Conservation (phyloP, 2,329 filamentous ascomycete species). For the Pseudocercospora cruenta region DNA sequence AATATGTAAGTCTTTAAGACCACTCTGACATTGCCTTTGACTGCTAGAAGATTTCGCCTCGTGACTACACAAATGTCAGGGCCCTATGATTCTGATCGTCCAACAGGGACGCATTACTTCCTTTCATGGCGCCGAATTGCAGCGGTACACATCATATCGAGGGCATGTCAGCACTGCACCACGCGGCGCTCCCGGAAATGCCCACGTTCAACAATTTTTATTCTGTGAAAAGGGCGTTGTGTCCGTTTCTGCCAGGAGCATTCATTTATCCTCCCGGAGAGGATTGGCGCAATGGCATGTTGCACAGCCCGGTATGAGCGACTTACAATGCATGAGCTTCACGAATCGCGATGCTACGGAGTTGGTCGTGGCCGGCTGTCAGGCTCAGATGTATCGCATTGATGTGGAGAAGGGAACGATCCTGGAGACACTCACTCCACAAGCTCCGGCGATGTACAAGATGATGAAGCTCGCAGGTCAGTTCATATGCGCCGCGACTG, state of each 20-base stretch:
- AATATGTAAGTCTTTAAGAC: conserved; percentile 66
- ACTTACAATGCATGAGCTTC: conserved; percentile 93
- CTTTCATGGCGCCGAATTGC: conserved; percentile 82
- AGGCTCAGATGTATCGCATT: conserved; percentile 80
- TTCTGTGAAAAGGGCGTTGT: conserved; percentile 91
- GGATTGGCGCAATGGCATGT: conserved; percentile 90
- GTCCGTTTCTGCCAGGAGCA: conserved; percentile 76
- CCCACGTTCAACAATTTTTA: conserved; percentile 81
- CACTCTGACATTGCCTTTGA: background rate
- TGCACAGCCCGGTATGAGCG: conserved; percentile 75
- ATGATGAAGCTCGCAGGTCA: conserved; percentile 86
- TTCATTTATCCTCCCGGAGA: conserved; percentile 85
- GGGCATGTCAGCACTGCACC: conserved; percentile 63
- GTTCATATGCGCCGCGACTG: conserved; percentile 89
- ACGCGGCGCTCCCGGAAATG: conserved; percentile 56
- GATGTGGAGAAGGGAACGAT: conserved; percentile 62
- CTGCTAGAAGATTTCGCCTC: background rate
- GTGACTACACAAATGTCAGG: background rate
- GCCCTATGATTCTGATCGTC: conserved; percentile 10
- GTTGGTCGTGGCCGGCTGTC: conserved; percentile 83
- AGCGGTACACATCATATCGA: conserved; percentile 87
- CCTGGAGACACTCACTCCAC: conserved; percentile 43
- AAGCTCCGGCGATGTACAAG: conserved; percentile 66
- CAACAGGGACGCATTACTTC: conserved; percentile 81
- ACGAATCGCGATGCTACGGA: conserved; percentile 82